Evolutionary conservation across 257 asterid species (phyloP).

Genomic region (Solanum gracilifrons): DNA sequence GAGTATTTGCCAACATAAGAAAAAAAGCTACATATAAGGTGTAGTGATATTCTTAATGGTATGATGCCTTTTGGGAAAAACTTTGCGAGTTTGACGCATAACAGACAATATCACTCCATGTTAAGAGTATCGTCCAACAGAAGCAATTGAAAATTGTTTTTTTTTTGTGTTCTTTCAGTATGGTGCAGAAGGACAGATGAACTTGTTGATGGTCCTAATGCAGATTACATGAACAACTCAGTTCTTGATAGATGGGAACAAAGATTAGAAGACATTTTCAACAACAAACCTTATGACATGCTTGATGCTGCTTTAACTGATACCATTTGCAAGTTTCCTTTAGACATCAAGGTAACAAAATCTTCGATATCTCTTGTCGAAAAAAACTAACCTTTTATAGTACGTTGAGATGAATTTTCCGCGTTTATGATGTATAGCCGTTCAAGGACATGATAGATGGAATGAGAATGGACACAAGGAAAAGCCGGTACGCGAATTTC

Average conservation of each 20-base stretch:
- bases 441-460: conserved; percentile 90
- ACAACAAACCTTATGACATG: conserved; percentile 61
- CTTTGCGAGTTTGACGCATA: background rate
- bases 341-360: conserved; percentile 52
- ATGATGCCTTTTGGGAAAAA: background rate
- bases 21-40: background rate
- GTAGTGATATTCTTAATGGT: background rate
- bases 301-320: conserved; percentile 78
- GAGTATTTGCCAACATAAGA: too few species aligned
- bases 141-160: background rate
- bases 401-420: background rate
- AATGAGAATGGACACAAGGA: conserved; percentile 74
- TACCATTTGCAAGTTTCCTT: conserved; percentile 53
- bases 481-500: conserved; percentile 46
- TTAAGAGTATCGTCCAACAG: background rate
- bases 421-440: conserved; percentile 26
- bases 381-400: background rate
- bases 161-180: conserved; percentile 19
- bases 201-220: conserved; percentile 76
- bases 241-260: conserved; percentile 79
- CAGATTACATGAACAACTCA: conserved; percentile 29
- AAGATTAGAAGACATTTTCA: conserved; percentile 56
- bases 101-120: background rate
- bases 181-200: conserved; percentile 93
- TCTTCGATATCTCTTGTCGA: background rate